Evolutionary conservation across 164 flowering plant genomes (phyloP).

Genomic region (Hamamelis virginiana): DNA sequence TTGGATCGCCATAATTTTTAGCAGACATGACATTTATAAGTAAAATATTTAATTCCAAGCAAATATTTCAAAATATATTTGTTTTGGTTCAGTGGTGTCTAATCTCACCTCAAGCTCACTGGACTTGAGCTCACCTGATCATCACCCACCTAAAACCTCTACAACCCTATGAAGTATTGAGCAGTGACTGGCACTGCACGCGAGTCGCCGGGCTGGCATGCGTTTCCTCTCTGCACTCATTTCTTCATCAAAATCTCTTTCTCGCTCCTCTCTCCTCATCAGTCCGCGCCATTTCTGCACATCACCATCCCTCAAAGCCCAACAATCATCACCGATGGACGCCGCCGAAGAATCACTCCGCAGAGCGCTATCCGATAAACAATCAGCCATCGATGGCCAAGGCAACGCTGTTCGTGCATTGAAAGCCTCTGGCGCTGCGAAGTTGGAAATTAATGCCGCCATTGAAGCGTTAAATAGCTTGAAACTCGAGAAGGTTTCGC

Average conservation of each 20-base stretch:
- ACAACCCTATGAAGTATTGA: too few species aligned
- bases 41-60: too few species aligned
- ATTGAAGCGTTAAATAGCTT: slow-evolving; percentile 43
- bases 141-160: too few species aligned
- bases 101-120: too few species aligned
- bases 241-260: background rate
- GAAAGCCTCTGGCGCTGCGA: slow-evolving; percentile 38
- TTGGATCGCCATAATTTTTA: too few species aligned
- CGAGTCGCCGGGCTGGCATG: background rate
- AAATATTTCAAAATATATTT: too few species aligned
- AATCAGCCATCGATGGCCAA: slow-evolving; percentile 43
- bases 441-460: slow-evolving; percentile 52
- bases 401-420: slow-evolving; percentile 49
- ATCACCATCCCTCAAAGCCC: background rate
- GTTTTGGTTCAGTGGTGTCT: too few species aligned
- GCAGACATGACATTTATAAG: too few species aligned
- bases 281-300: background rate
- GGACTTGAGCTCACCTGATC: too few species aligned
- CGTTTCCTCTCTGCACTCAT: background rate
- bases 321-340: slow-evolving; percentile 9
- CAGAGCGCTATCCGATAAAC: slow-evolving; percentile 43
- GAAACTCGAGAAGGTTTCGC: slow-evolving; percentile 49
- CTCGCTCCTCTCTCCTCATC: background rate
- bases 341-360: slow-evolving; percentile 49
- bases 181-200: background rate